phyloP scores from a whole-genome alignment of 768 basidiomycete species.

The Crucibulum laeve region DNA sequence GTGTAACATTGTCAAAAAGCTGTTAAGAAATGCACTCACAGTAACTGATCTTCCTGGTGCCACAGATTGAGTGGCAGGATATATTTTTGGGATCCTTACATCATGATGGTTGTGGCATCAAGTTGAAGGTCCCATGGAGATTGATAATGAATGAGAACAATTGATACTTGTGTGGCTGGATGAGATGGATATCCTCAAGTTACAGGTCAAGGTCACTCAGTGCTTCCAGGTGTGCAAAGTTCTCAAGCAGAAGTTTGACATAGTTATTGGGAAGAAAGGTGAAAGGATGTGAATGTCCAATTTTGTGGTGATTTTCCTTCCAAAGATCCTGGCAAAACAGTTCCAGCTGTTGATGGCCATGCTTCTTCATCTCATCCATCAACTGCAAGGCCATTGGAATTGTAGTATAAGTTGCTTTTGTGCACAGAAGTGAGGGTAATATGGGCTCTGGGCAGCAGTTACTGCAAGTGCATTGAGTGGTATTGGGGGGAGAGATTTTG shows the following conservation, averaged over 20 bases:
- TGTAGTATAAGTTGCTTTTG: neutral
- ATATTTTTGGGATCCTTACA: too few relatives aligned
- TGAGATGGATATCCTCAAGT: neutral
- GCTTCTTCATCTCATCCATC: neutral
- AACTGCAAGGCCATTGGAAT: neutral
- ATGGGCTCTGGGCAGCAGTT: too few relatives aligned
- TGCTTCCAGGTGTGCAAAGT: neutral
- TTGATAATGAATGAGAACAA: too few relatives aligned
- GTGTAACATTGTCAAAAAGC: too few relatives aligned
- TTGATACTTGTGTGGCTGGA: too few relatives aligned
- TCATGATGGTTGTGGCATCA: too few relatives aligned
- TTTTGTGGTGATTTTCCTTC: neutral
- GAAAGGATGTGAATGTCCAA: neutral
- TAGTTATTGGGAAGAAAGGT: neutral
- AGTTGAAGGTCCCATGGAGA: too few relatives aligned
- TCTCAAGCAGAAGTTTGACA: neutral
- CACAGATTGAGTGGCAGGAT: too few relatives aligned
- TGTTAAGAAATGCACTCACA: too few relatives aligned
- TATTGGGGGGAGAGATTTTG: too few relatives aligned
- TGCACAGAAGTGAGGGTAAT: neutral
- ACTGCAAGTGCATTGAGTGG: too few relatives aligned
- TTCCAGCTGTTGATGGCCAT: neutral
- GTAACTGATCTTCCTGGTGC: too few relatives aligned
- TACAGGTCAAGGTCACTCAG: neutral
- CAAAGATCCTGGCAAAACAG: neutral